Evolutionary conservation across 306 rosid species (phyloP), one percentile per base, ranked within the genome.

Genomic region (Glycine tomentella): DNA sequence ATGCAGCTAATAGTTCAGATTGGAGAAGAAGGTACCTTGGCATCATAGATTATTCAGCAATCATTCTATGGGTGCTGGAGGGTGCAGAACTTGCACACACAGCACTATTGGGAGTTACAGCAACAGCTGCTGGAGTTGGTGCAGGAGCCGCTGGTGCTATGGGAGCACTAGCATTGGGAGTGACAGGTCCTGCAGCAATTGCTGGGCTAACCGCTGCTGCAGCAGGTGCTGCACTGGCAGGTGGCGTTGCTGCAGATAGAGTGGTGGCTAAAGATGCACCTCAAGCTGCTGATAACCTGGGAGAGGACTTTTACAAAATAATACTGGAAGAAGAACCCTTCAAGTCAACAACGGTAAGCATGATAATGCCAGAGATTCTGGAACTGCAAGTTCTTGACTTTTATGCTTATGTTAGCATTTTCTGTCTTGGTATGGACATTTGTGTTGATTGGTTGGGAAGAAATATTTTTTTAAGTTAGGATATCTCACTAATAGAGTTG

Each of bases 171-270:
- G 96, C 95, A 79, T 71, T 95, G 89, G 98, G 99, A 56, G 84
- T 50, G 45, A 90, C 99, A 0, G 93, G 98, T 46, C 98, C 97
- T 20, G 92, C 76, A 77, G 99, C 99, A 58, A 85, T 93, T 49
- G 97, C 88, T 8, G 97, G 99, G 17, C 81, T 95, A 86, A 86
- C 99, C 10, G 97, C 97, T 40, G 97, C 94, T 4, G 97, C 97
- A 8, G 95, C 91, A 77, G 99, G 99, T 56, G 97, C 94, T 73
- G 94, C 98, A 3, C 90, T 91, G 74, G 93, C 83, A 14, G 97
- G 97, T 56, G 97, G 99, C 7, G 83, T 83, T 76, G 93, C 87
- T 48, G 91, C 90, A 1, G 91, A 90, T 8, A 87, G 88, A 85
- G 87, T 82, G 31, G 56, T 87, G 75, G 89, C 91, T 14, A 88